A percentile compares a stretch with the other conserved stretches of the same genome.
Conservation (phyloP, 148 eudicot genomes). For the Camellia lanceoleosa region DNA sequence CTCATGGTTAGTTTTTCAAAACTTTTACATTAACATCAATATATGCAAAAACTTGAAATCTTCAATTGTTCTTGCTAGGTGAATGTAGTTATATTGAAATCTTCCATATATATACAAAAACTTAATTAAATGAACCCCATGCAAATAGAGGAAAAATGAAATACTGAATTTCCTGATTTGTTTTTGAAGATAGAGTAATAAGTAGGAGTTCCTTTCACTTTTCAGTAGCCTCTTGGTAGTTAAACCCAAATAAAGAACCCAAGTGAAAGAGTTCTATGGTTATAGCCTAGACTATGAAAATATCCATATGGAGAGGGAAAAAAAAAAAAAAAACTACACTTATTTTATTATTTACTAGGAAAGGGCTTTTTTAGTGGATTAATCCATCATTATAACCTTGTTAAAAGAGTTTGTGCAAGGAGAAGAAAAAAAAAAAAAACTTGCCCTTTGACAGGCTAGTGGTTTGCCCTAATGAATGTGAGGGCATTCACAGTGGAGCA, state of each 20-base stretch:
- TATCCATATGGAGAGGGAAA: no score
- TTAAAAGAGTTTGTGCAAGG: background rate
- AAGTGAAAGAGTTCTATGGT: no score
- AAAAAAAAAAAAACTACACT: background rate
- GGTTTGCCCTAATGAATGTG: background rate
- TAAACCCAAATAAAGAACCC: no score
- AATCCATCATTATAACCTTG: background rate
- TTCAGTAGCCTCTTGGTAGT: no score
- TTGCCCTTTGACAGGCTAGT: background rate
- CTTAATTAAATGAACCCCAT: background rate
- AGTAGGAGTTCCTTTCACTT: no score
- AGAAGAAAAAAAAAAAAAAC: background rate
- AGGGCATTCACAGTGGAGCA: background rate
- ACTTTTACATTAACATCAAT: no score
- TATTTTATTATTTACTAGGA: background rate
- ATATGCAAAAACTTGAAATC: no score
- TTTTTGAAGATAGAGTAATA: no score
- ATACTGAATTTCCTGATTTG: background rate
- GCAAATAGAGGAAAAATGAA: background rate
- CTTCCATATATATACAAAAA: background rate
- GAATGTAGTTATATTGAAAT: background rate
- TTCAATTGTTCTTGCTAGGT: no score
- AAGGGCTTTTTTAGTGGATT: background rate
- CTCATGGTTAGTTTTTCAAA: no score
- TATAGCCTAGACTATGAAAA: no score